These are phyloP conservation scores for Phialocephala subalpina DNA, from an alignment of 2,329 filamentous ascomycete species.

Conservation along the genomic window DNA sequence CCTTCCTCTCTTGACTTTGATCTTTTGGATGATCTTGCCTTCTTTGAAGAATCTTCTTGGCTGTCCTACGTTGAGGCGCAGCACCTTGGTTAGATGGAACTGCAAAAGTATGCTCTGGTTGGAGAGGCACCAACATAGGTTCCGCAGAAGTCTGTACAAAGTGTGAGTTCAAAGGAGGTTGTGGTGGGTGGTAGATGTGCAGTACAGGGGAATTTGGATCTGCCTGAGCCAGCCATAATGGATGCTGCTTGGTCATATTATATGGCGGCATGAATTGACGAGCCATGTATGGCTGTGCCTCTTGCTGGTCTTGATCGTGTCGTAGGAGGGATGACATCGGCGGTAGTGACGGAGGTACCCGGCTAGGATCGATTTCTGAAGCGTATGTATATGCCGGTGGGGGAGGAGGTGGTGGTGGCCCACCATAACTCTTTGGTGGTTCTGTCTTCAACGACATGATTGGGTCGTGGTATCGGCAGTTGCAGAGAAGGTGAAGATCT, in stretches of 20 bases:
- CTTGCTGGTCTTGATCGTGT: slow-evolving; percentile 22
- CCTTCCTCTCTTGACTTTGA: slow-evolving; percentile 10
- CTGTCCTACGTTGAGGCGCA: slow-evolving; percentile 29
- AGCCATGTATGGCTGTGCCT: slow-evolving; percentile 17
- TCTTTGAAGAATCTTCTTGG: slow-evolving; percentile 34
- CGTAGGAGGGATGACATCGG: slow-evolving; percentile 37
- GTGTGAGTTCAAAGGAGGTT: slow-evolving; percentile 21
- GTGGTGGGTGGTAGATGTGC: slow-evolving; percentile 26
- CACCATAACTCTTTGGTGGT: background rate
- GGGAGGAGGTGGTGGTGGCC: background rate
- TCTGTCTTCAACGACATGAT: slow-evolving; percentile 10
- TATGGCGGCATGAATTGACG: slow-evolving; percentile 26
- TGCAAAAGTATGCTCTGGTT: slow-evolving; percentile 10
- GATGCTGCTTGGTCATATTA: slow-evolving; percentile 27
- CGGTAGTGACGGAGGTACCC: slow-evolving; percentile 27
- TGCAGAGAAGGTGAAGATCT: background rate
- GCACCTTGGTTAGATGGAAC: slow-evolving; percentile 11
- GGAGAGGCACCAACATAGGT: slow-evolving; percentile 15
- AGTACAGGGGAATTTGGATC: slow-evolving; percentile 28
- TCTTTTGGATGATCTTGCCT: slow-evolving; percentile 27
- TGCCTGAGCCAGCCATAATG: slow-evolving; percentile 25
- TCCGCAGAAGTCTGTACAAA: slow-evolving; percentile 20
- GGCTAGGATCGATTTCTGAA: slow-evolving; percentile 13
- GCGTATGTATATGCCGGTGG: slow-evolving; percentile 16
- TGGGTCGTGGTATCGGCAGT: background rate